Base-by-base conservation (phyloP, 2,329 filamentous ascomycete genomes). In the Aspergillus nomiae region DNA sequence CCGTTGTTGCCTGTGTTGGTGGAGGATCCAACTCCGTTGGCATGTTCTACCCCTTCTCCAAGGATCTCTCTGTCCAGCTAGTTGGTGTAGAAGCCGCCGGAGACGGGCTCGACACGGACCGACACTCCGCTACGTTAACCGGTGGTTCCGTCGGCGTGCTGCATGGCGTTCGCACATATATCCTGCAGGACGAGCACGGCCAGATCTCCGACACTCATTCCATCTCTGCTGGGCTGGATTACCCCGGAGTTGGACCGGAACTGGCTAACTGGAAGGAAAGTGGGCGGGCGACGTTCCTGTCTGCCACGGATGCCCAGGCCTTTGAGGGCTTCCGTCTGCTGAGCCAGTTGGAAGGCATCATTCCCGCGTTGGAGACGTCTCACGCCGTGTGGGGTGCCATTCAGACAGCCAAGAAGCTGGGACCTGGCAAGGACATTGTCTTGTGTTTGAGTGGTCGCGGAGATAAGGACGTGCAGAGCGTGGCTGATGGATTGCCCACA, bases 381-480 rank as follows among this genome's bases (percentile, higher is more conserved):
- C 94, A 98, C 81, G 94, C 93, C 16, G 87, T 98, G 71, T 96
- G 86, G 70, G 94, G 93, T 9, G 93, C 91, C 9, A 80, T 97
- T 56, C 87, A 97, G 81, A 80, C 96, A 64, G 93, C 94, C 62
- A 96, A 95, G 87, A 92, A 89, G 64, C 92, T 97, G 90, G 85
- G 85, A 66, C 90, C 92, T 80, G 92, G 86, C 56, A 83, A 96
- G 79, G 92, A 97, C 73, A 80, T 98, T 38, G 94, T 98, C 62
- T 92, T 98, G 69, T 97, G 94, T 79, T 77, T 98, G 50, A 94
- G 90, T 76, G 94, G 94, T 7, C 85, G 94, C 68, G 94, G 94
- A 63, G 94, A 98, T 79, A 98, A 98, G 87, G 94, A 98, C 75
- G 94, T 98, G 65, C 93, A 97, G 85, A 96, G 90, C 73, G 94